Conservation (phyloP, 768 basidiomycete species). For the Leucocoprinus leucothites region DNA sequence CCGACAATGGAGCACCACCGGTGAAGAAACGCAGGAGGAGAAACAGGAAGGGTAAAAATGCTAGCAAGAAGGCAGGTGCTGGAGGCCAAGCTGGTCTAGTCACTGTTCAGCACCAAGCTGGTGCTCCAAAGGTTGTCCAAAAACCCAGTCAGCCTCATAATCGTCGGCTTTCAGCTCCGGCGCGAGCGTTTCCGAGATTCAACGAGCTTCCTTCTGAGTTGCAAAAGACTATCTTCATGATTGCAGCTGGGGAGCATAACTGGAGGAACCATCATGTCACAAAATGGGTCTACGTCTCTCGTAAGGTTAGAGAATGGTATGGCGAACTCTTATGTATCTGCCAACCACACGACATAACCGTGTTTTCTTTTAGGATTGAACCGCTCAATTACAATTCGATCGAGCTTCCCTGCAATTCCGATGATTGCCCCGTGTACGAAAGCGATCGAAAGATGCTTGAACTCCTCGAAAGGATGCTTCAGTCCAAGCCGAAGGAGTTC, state of each 20-base stretch:
- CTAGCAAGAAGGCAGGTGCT: too few species aligned
- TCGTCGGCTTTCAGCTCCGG: neutral
- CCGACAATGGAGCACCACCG: too few species aligned
- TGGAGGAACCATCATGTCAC: too few species aligned
- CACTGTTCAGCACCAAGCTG: too few species aligned
- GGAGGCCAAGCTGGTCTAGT: too few species aligned
- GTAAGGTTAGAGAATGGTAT: constrained; percentile 4
- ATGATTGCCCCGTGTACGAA: neutral
- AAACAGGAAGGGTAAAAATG: too few species aligned
- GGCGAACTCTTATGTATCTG: neutral
- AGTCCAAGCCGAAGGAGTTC: constrained; percentile 1
- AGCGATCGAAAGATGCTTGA: neutral
- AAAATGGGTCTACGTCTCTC: neutral
- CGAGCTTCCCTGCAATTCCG: neutral
- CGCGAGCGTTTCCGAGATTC: neutral
- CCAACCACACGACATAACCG: too few species aligned
- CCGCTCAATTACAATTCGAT: neutral
- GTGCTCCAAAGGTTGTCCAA: too few species aligned
- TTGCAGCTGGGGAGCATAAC: neutral
- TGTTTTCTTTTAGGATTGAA: neutral
- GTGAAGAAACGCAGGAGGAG: too few species aligned
- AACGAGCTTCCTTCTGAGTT: neutral
- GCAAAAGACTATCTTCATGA: neutral
- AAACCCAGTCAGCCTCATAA: too few species aligned
- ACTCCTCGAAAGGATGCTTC: neutral